Evolutionary conservation across 352 stramenopile genomes (phyloP), one percentile per base, ranked within the genome.

Genomic region (Saprolegnia parasitica): DNA sequence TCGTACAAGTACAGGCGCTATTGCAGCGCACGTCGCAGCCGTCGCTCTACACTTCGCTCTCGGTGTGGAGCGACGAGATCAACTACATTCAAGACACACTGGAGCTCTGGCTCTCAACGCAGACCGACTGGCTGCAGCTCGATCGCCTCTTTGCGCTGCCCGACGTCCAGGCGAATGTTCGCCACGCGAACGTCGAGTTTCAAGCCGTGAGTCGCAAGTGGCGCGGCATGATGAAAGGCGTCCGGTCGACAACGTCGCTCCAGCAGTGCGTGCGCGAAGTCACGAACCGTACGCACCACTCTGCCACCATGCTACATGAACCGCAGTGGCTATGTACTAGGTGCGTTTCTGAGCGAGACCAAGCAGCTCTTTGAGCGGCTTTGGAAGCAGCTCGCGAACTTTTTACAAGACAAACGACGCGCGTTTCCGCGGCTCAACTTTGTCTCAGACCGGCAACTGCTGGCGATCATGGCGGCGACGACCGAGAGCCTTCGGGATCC

Each of bases 151-250:
- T 89, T 49, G 62, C 68, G 3, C 72, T 87, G 21, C 73, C 68
- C 21, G 79, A 89, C 60, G 77, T 89, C 1, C 81, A 89, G 39
- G 73, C 87, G 60, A 83, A 76, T 64, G 80, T 89, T 0, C 72
- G 65, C 11, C 76, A 87, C 21, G 79, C 81, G 0, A 78, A 75
- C 1, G 82, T 81, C 40, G 80, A 88, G 52, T 91, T 89, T 37
- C 79, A 88, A 62, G 73, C 76, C 1, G 63, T 89, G 13, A 79
- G 86, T 54, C 81, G 83, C 5, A 91, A 91, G 49, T 91, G 83
- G 83, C 77, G 76, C 63, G 75, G 77, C 0, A 87, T 88, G 78
- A 91, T 91, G 81, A 74, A 78, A 8, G 71, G 80, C 35, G 77
- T 78, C 0, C 83, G 80, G 68, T 76, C 72, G 0, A 77, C 79